Evolutionary conservation across 2,329 filamentous ascomycete species (phyloP).

Genomic region (Sordariomycetes sp.): DNA sequence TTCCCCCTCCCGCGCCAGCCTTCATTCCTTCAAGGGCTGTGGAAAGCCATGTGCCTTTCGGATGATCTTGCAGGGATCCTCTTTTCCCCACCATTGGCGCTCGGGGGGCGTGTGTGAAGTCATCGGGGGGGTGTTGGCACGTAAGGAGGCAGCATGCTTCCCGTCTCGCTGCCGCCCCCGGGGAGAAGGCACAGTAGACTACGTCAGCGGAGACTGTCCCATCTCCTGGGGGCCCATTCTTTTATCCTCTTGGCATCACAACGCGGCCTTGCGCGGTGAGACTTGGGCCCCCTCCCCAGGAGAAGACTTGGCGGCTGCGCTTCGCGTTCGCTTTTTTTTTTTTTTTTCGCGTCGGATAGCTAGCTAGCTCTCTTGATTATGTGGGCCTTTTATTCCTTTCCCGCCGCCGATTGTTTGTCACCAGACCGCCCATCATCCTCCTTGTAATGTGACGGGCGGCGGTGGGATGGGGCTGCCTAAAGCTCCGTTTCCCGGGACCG

Average conservation of each 20-base stretch:
- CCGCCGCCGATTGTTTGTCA: background rate
- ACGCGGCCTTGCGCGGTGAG: background rate
- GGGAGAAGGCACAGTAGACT: background rate
- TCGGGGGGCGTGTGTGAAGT: background rate
- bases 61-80: background rate
- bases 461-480: background rate
- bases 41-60: background rate
- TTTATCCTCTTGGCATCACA: background rate
- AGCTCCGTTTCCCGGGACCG: background rate
- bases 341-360: background rate
- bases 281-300: background rate
- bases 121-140: background rate
- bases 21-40: background rate
- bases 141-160: background rate
- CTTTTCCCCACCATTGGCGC: background rate
- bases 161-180: background rate
- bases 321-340: background rate
- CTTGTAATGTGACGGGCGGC: background rate
- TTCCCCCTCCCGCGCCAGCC: background rate
- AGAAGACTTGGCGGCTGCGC: background rate
- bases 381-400: background rate
- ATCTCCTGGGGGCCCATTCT: background rate
- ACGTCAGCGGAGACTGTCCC: background rate
- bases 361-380: background rate
- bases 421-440: background rate